Conservation (phyloP, 495 filamentous ascomycete genomes). For the Penicillium ucsense region DNA sequence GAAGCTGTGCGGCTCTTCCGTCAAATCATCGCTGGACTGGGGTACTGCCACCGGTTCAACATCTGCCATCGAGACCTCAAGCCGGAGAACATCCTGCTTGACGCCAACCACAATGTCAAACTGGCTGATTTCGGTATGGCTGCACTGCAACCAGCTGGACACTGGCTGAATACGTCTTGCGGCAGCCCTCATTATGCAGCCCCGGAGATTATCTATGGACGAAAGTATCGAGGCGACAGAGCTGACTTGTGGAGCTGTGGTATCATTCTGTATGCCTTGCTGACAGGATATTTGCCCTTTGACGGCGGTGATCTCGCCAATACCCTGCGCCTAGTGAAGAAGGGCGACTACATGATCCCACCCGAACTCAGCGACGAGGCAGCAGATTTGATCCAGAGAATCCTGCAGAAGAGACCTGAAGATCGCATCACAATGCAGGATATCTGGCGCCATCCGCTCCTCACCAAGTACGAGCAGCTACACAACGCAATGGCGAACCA, state of each 20-base stretch:
- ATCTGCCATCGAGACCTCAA: slow-evolving; percentile 97
- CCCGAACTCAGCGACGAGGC: slow-evolving; percentile 56
- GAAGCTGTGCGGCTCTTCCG: slow-evolving; percentile 80
- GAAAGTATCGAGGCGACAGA: slow-evolving; percentile 67
- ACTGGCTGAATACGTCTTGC: slow-evolving; percentile 76
- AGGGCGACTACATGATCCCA: slow-evolving; percentile 65
- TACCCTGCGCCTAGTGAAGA: slow-evolving; percentile 58
- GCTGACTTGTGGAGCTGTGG: slow-evolving; percentile 95
- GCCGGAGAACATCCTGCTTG: slow-evolving; percentile 91
- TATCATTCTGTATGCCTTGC: slow-evolving; percentile 75
- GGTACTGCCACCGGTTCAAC: slow-evolving; percentile 84
- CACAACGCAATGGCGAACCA: slow-evolving; percentile 38
- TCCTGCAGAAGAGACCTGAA: slow-evolving; percentile 64
- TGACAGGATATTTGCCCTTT: slow-evolving; percentile 75
- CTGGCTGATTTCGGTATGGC: slow-evolving; percentile 98
- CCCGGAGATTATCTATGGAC: slow-evolving; percentile 70
- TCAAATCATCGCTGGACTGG: slow-evolving; percentile 84
- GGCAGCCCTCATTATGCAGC: slow-evolving; percentile 95
- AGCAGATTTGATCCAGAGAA: slow-evolving; percentile 64
- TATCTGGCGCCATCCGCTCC: slow-evolving; percentile 76
- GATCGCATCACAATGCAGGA: slow-evolving; percentile 64
- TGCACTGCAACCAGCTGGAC: slow-evolving; percentile 69
- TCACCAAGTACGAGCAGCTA: slow-evolving; percentile 69
- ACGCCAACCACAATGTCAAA: slow-evolving; percentile 63
- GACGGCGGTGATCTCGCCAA: slow-evolving; percentile 50